Evolutionary conservation across 2,329 filamentous ascomycete species (phyloP).

Genomic region (Thielaviopsis populi): DNA sequence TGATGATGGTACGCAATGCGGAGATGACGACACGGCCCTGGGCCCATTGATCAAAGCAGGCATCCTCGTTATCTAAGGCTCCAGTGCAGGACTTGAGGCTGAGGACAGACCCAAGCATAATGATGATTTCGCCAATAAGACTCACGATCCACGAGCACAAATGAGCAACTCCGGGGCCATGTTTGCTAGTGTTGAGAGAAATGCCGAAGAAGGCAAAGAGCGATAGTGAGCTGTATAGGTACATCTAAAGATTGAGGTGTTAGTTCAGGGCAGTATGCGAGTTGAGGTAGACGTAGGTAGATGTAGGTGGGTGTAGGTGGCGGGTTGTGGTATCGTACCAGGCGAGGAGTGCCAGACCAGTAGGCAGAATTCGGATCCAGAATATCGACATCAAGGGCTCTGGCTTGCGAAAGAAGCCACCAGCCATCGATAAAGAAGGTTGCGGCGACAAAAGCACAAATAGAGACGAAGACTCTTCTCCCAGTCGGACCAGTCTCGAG

Average conservation of each 20-base stretch:
- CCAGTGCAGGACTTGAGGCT: conserved; percentile 25
- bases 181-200: conserved; percentile 3
- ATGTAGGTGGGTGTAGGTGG: not conserved
- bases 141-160: conserved; percentile 64
- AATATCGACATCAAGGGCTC: conserved; percentile 3
- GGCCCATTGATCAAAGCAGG: conserved; percentile 28
- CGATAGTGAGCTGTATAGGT: conserved; percentile 10
- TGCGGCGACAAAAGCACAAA: conserved; percentile 3
- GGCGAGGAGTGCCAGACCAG: conserved; percentile 8
- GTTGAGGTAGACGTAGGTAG: not conserved
- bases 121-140: conserved; percentile 54
- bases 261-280: not conserved
- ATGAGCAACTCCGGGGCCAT: conserved; percentile 63
- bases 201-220: conserved; percentile 13
- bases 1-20: conserved; percentile 42
- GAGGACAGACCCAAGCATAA: conserved; percentile 53
- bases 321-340: conserved; percentile 9
- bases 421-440: conserved; percentile 10
- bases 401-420: conserved; percentile 13
- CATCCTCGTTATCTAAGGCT: not conserved
- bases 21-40: conserved; percentile 38
- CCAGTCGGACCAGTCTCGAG: conserved; percentile 13
- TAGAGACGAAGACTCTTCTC: conserved; percentile 11
- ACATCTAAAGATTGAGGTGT: conserved; percentile 5
- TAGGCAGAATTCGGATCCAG: conserved; percentile 7